Conservation (phyloP, 345 rosid genomes). For the Moringa oleifera region DNA sequence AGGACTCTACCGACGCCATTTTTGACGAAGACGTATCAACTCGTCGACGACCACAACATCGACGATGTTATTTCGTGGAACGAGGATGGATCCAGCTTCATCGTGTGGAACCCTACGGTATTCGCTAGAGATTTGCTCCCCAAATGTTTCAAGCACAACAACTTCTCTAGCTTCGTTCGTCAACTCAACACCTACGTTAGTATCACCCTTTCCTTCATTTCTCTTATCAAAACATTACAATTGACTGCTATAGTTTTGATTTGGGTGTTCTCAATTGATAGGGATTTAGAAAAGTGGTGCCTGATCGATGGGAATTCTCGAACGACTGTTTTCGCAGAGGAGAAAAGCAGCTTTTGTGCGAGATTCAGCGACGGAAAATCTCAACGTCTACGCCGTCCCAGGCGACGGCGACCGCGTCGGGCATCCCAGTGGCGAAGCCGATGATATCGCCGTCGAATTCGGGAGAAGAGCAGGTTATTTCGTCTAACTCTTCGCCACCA, state of each 20-base stretch:
- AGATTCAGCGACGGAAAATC: conserved; percentile 80
- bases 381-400: conserved; percentile 13
- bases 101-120: conserved; percentile 83
- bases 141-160: conserved; percentile 76
- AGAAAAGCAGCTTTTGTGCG: conserved; percentile 60
- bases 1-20: conserved; percentile 81
- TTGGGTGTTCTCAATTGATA: conserved; percentile 13
- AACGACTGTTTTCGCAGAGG: conserved; percentile 75
- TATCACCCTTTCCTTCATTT: too few species aligned
- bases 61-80: conserved; percentile 89
- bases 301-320: conserved; percentile 96
- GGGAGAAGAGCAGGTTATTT: conserved; percentile 50
- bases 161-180: conserved; percentile 91
- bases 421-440: conserved; percentile 28
- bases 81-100: conserved; percentile 76
- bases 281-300: conserved; percentile 84
- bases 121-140: conserved; percentile 90
- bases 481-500: conserved; percentile 45
- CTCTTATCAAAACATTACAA: too few species aligned
- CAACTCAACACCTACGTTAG: conserved; percentile 91
- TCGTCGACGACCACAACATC: conserved; percentile 60
- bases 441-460: conserved; percentile 50
- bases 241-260: too few species aligned
- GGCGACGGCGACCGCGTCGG: conserved; percentile 16
- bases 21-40: conserved; percentile 67